Evolutionary conservation across 805 yeast species (phyloP), one percentile per base, ranked within the genome.

Genomic region (Kodamaea nitidulidarum): DNA sequence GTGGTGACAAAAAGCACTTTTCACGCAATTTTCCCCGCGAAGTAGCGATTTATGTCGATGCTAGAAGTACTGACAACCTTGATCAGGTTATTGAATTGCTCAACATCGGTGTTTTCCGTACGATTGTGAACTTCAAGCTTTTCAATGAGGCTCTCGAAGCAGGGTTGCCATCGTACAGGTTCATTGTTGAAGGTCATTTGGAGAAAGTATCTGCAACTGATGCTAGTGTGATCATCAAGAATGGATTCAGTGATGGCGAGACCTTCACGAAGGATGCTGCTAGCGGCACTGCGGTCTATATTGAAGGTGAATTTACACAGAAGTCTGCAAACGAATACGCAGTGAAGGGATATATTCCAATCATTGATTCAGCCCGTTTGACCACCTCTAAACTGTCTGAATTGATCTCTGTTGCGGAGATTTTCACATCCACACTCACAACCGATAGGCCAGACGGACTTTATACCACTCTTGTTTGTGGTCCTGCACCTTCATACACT

Each of bases 401-500:
- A 4, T 18, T 33, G 14, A 48, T 68, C 18, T 60, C 75, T 15
- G 51, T 75, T 26, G 59, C 73, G 8, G 65, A 66, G 24, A 52
- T 78, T 18, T 62, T 86, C 40, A 52, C 75, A 15, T 62, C 78
- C 9, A 61, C 77, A 1, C 62, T 86, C 47, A 71, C 70, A 15
- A 84, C 96, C 3, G 98, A 93, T 60, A 80, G 98, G 54, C 67
- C 73, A 4, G 98, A 93, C 60, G 91, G 88, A 0, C 72, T 91
- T 31, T 90, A 65, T 65, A 76, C 97, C 9, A 87, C 98, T 1
- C 67, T 93, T 39, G 95, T 93, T 30, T 68, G 80, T 40, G 80
- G 85, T 42, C 81, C 81, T 41, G 80, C 90, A 1, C 71, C 71
- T 7, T 42, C 65, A n/a, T 52, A 55, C 39, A 55, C 70, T 18